These are phyloP conservation scores for Fusarium algeriense DNA, from an alignment of 2,329 filamentous ascomycete species.

Conservation along the genomic window DNA sequence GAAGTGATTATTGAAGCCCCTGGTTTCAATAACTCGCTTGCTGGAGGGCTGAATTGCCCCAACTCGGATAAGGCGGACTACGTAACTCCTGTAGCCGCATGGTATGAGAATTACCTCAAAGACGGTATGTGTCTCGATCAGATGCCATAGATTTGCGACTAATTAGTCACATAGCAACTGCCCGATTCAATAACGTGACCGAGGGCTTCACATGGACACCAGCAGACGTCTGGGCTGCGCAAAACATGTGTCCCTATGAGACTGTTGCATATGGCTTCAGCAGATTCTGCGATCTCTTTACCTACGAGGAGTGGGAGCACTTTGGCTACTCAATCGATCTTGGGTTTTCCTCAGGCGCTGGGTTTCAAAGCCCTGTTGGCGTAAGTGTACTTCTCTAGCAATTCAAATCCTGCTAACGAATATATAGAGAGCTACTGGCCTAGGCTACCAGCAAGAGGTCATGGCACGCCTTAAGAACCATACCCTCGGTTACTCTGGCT, in stretches of 20 bases:
- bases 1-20: constrained; percentile 75
- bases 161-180: constrained; percentile 61
- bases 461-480: constrained; percentile 78
- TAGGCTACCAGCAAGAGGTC: constrained; percentile 80
- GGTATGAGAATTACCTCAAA: constrained; percentile 73
- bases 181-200: constrained; percentile 68
- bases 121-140: constrained; percentile 57
- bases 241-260: constrained; percentile 82
- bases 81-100: constrained; percentile 66
- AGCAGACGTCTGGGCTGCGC: constrained; percentile 73
- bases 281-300: constrained; percentile 80
- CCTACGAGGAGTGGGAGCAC: constrained; percentile 77
- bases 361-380: constrained; percentile 73
- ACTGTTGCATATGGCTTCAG: constrained; percentile 82
- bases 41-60: constrained; percentile 74
- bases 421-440: constrained; percentile 72
- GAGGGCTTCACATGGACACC: constrained; percentile 73
- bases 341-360: constrained; percentile 70
- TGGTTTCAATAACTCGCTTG: constrained; percentile 77
- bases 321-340: constrained; percentile 80
- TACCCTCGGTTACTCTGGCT: constrained; percentile 68
- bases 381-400: constrained; percentile 50
- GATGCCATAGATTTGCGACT: not conserved
- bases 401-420: not conserved
- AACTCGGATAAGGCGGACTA: constrained; percentile 68